These are phyloP conservation scores for Margaritispora aquatica DNA, from an alignment of 495 filamentous ascomycete species.

Conservation along the genomic window DNA sequence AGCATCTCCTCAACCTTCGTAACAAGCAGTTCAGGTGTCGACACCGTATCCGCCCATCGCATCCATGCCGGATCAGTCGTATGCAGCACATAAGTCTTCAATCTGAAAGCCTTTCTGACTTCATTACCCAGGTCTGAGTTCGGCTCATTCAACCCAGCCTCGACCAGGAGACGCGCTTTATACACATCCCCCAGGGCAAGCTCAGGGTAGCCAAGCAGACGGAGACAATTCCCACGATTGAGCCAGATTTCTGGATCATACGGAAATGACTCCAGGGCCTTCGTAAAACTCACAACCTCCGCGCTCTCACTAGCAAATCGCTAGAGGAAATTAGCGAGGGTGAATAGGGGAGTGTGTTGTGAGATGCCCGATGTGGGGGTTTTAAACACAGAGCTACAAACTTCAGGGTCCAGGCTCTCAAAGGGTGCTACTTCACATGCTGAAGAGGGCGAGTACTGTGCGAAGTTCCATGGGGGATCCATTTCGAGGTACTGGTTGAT, in stretches of 20 bases:
- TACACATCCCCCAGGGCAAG: constrained; percentile 10
- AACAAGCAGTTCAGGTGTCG: constrained; percentile 8
- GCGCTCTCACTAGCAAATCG: constrained; percentile 7
- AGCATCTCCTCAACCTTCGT: constrained; percentile 11
- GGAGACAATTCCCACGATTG: constrained; percentile 10
- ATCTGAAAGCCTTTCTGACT: constrained; percentile 6
- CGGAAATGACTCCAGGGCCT: constrained; percentile 1
- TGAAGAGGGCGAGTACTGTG: constrained; percentile 11
- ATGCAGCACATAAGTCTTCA: constrained; percentile 12
- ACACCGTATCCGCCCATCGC: constrained; percentile 4
- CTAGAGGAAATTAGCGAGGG: constrained; percentile 5
- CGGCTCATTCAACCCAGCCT: neutral
- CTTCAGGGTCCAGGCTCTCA: constrained; percentile 1
- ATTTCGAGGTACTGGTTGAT: neutral
- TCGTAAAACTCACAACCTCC: constrained; percentile 6
- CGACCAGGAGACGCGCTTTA: constrained; percentile 13
- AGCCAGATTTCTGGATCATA: constrained; percentile 18
- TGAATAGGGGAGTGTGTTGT: constrained; percentile 2
- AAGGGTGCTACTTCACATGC: constrained; percentile 6
- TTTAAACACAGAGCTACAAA: neutral
- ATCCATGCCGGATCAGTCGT: constrained; percentile 14
- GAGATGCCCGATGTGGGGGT: neutral
- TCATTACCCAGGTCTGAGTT: constrained; percentile 4
- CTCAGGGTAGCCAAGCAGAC: constrained; percentile 7
- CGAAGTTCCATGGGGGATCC: constrained; percentile 9